These are phyloP conservation scores for Cyclaneusma minus DNA, from an alignment of 2,329 filamentous ascomycete species.

Conservation along the genomic window DNA sequence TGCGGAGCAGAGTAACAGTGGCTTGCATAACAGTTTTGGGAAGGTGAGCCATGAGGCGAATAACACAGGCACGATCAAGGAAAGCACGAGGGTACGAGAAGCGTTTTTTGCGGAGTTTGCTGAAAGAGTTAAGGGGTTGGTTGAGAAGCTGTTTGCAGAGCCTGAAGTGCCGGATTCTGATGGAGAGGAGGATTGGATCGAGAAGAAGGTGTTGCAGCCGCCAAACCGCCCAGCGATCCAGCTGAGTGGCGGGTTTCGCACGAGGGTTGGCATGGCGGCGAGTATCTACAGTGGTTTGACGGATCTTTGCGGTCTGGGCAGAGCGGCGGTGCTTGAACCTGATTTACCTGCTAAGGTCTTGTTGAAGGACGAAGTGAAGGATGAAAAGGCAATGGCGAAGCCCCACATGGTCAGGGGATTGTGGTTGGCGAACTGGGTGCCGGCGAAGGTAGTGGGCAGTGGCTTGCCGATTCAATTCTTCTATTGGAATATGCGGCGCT, in stretches of 20 bases:
- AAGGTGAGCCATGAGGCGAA: conserved; percentile 1
- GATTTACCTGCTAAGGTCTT: conserved; percentile 6
- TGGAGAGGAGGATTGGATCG: no score
- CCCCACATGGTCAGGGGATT: conserved; percentile 16
- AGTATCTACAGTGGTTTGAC: conserved; percentile 4
- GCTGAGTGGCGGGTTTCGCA: conserved; percentile 5
- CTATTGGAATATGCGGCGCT: conserved; percentile 19
- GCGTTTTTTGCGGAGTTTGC: conserved; percentile 6
- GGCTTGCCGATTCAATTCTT: conserved; percentile 19
- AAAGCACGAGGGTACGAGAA: conserved; percentile 6
- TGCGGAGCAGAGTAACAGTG: no score
- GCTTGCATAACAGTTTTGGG: conserved; percentile 3
- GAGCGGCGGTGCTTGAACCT: conserved; percentile 5
- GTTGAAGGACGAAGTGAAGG: conserved; percentile 7
- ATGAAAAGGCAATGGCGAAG: conserved; percentile 12
- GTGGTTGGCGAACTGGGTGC: conserved; percentile 18
- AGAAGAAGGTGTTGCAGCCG: no score
- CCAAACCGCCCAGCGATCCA: conserved; percentile 3
- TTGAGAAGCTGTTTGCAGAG: no score
- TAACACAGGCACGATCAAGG: conserved; percentile 3
- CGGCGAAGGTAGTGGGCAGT: conserved; percentile 17
- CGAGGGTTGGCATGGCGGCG: conserved; percentile 5
- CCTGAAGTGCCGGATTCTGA: no score
- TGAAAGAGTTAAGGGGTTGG: conserved; percentile 3
- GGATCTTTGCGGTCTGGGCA: conserved; percentile 5